Evolutionary conservation across 257 asterid species (phyloP), one percentile per base, ranked within the genome.

Genomic region (Rhazya stricta): DNA sequence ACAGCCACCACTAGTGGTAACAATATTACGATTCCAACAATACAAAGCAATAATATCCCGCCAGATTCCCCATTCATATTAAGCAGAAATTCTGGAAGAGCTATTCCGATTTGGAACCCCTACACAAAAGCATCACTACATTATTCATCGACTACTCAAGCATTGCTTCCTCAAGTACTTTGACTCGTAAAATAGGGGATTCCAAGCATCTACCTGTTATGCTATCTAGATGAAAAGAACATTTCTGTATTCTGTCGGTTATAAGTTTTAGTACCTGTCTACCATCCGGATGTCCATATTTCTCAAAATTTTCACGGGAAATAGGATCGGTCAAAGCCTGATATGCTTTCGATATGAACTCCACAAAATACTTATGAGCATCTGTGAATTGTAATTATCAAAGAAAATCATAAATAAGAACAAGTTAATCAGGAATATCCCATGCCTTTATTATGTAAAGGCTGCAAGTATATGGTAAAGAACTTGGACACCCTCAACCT

Each of bases 231-330:
- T 41, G 51, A 58, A 32, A 74, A 69, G 67, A 50, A 34, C 70
- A 73, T 67, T 57, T 50, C 54, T 34, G 32, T 30, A 32, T 57
- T 50, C 30, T 30, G 11, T 56, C 15, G 61, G 41, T 37, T 9
- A 72, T 63, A 63, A 56, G 9, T 36, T 39, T 27, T 10, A 42
- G 69, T 78, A 94, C 99, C 99, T 94, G 97, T 84, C 99, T 92
- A 79, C 99, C 99, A 87, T 94, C 97, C 19, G 97, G 99, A 84
- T 94, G 97, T 16, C 99, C 99, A 68, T 92, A 94, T 82, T 94
- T 94, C 83, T 92, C 97, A 77, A 76, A 94, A 83, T 92, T 94
- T 83, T 94, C 97, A 65, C 96, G 91, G 48, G 97, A 90, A 79
- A 92, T 82, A 23, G 97, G 97, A 87, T 94, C 97, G 18, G 99